Conservation (phyloP, 352 stramenopile species). For the Globisporangium okanoganense region DNA sequence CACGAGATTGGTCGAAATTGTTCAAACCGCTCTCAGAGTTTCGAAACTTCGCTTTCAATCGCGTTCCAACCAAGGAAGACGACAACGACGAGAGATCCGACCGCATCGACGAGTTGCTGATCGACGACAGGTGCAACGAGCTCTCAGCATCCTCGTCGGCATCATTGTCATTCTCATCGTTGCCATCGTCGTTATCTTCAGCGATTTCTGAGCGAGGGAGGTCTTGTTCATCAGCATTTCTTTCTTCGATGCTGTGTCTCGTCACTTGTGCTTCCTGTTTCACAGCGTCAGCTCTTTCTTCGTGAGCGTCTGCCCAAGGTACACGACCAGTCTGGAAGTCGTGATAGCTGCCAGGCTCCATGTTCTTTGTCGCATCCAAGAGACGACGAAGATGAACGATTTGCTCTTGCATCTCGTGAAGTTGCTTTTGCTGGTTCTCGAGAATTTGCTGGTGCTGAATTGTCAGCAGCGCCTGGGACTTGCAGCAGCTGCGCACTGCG, state of each 20-base stretch:
- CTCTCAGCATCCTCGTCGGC: slow-evolving; percentile 30
- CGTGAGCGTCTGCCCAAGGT: not conserved
- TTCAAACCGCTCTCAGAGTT: not conserved
- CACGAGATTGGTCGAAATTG: not conserved
- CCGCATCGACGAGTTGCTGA: slow-evolving; percentile 37
- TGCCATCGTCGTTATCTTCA: not conserved
- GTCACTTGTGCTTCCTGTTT: not conserved
- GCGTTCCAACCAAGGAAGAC: slow-evolving; percentile 39
- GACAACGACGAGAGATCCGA: slow-evolving; percentile 67
- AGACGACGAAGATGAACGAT: slow-evolving; percentile 50
- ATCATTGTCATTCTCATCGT: slow-evolving; percentile 10
- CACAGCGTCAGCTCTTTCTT: not conserved
- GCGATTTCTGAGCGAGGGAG: not conserved
- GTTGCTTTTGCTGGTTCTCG: slow-evolving; percentile 66
- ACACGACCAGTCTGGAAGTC: not conserved
- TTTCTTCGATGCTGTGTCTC: not conserved
- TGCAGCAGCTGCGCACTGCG: slow-evolving; percentile 49
- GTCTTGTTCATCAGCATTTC: not conserved
- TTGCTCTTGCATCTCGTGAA: slow-evolving; percentile 72
- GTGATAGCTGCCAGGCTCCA: slow-evolving; percentile 20
- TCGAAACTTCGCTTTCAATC: slow-evolving; percentile 5
- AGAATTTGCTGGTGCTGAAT: slow-evolving; percentile 77
- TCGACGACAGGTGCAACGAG: slow-evolving; percentile 59
- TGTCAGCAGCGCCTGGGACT: slow-evolving; percentile 58
- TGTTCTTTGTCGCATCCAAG: slow-evolving; percentile 25